Evolutionary conservation across 805 yeast species (phyloP), one percentile per base, ranked within the genome.

Genomic region (Debaryomyces tyrocola): DNA sequence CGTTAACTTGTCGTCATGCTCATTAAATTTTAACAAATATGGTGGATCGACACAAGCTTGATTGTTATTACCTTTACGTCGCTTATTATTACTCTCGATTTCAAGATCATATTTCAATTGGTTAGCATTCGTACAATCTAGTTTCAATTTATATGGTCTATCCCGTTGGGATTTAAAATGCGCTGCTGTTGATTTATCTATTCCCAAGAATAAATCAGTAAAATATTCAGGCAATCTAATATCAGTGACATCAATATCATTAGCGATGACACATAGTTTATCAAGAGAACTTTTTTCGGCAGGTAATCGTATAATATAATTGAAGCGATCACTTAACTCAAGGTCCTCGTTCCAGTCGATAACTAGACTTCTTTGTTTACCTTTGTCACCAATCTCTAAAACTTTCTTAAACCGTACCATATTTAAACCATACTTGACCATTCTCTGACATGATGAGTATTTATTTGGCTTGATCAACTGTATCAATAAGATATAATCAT

Each of bases 381-480:
- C 33, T 15, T n/a, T 34, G 12, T 14, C 28, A 14, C 3, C 5
- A 20, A 7, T 4, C 27, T 45, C 39, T 3, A 24, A 20, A 8
- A 57, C 53, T 33, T 46, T 42, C 11, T 47, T 52, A 4, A 59
- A 18, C 15, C 50, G 43, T 21, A 60, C 43, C 6, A 52, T 15
- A 39, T 45, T 46, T 9, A 66, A 40, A 1, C 73, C 73, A 45
- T 49, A 56, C 21, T 54, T 46, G 17, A 55, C 51, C 29, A 61
- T 43, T 5, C 69, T 49, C 4, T 27, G 21, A 20, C 46, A 48
- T 17, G 53, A 58, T 1, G 64, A 59, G 28, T 47, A 56, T 34
- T 55, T 58, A 41, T 59, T 60, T 0, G 71, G 70, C 42, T 58
- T 60, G 9, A 58, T 53, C 10, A 68, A 41, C 31, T 62, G 66